Evolutionary conservation across 345 rosid species (phyloP), one percentile per base, ranked within the genome.

Genomic region (sweet orange (Citrus sinensis)): DNA sequence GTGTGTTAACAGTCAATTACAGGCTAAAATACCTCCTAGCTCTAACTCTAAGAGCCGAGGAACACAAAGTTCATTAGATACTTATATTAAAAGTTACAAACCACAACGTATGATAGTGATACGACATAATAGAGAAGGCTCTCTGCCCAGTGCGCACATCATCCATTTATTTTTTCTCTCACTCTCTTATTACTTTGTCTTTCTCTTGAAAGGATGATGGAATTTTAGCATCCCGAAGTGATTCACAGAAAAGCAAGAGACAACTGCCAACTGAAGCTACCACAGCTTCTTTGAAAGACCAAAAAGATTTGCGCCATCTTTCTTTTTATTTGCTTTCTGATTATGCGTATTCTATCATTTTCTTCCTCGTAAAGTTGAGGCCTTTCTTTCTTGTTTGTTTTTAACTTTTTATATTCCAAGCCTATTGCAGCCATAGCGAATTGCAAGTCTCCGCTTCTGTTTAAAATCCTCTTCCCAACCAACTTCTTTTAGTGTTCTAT

Each of bases 151-250:
- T 0, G 76, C 77, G 60, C 25, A 37, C 72, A 30, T 59, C 76
- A 71, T 20, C 65, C 67, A 17, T 69, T 60, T 24, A 37, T 55
- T 56, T 40, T 58, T 60, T 58, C 59, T 67, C 40, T 71, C 35
- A 40, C 64, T 27, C 37, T 32, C 56, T 68, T 58, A 32, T 27
- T 60, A 17, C 62, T 62, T 74, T 78, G 59, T 77, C 75, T 71
- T 63, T 4, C 76, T 39, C 61, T 72, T 54, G 71, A 55, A 30
- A 34, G 58, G 67, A 61, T 27, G 82, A 75, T 82, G 87, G 92
- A 90, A 88, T 88, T 90, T 90, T 73, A 86, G 89, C 83, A 85
- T 87, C 92, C 91, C 93, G 76, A 91, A 59, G 84, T 77, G 65
- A 78, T 74, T 75, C 76, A 73, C 25, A 69, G 54, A 32, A 79